Base-by-base conservation (phyloP, 2,329 filamentous ascomycete species). In the Ophiostoma tasmaniense region DNA sequence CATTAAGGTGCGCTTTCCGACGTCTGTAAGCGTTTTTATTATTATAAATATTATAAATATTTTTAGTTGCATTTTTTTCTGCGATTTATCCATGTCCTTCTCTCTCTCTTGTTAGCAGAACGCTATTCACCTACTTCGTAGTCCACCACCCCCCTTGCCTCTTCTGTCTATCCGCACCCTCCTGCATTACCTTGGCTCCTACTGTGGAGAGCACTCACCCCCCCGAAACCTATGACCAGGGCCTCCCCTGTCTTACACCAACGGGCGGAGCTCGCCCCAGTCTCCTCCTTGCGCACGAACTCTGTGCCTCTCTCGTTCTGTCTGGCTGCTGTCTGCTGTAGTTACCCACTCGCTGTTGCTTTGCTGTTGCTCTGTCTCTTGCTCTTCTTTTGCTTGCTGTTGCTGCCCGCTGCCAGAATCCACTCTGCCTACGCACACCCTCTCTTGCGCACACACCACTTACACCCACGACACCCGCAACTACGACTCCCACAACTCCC, bases 151-250 rank as follows among this genome's bases (percentile, higher is more conserved):
- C 30, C 25, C 64, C n/a, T 37, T 66, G 50, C 30, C 67, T 39
- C 28, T 13, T 45, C 13, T 20, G 45, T 67, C 67, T 68, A 33
- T 66, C 39, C 33, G 45, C 25, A 66, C 69, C 55, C 42, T 67
- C 37, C 67, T 68, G 64, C 64, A 68, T 70, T 68, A 42, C 66
- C 69, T 68, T 66, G 66, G 66, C 55, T 66, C 67, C 35, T 68
- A 64, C 61, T 64, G 66, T 67, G 69, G 66, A 68, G 37, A 64
- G 66, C 30, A 30, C 17, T 28, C 45, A 39, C 30, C 50, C 50
- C 50, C 61, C 68, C 61, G 55, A 70, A 70, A 39, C 25, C 66
- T 59, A 37, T 50, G 28, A 11, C 62, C 66, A 68, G 64, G 69
- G 66, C 28, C 22, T 37, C 64, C 69, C 67, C 69, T 68, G 67